Base-by-base conservation (phyloP, 495 filamentous ascomycete species). In the Letharia columbiana region DNA sequence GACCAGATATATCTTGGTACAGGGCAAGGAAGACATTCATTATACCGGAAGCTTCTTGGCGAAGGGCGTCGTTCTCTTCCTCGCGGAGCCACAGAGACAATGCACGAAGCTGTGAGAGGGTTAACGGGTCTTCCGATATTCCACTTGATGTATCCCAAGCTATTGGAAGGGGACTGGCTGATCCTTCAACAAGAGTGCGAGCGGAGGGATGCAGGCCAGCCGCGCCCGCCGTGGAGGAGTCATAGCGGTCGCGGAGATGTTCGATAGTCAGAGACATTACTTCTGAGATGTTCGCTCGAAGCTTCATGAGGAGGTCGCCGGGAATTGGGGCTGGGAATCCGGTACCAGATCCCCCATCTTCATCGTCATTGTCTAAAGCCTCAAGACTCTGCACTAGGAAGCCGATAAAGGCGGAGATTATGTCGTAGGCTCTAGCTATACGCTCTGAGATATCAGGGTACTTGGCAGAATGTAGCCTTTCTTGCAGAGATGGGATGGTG, bases 221-320 rank as follows among this genome's bases (percentile, higher is more conserved):
- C 3, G 80, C 82, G 20, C 83, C 84, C 1, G 81, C 79, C 20
- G 80, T 74, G 13, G 79, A 78, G 3, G 80, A 81, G 68, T 89
- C 86, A 81, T 82, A 88, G 23, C 86, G 75, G 67, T 89, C 87
- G 39, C 86, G 81, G 0, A 89, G 76, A 73, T 83, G 86, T 71
- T 89, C 87, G 69, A 86, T 78, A 0, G 81, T 77, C 5, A 84
- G 74, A 8, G 81, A 82, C 54, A 89, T 75, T 2, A 83, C 83
- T 67, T 86, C 84, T 7, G 77, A 76, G 62, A 89, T 78, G 66
- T 83, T 79, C 47, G 75, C 79, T 37, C 84, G 82, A 2, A 89
- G 75, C 63, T 81, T 82, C 13, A 88, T 76, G 40, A 89, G 77
- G 4, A 80, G 74, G 62, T 84, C 82, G 0, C 85, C 80, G 15